Base-by-base conservation (phyloP, 2,329 filamentous ascomycete genomes). In the Talaromyces amestolkiae region DNA sequence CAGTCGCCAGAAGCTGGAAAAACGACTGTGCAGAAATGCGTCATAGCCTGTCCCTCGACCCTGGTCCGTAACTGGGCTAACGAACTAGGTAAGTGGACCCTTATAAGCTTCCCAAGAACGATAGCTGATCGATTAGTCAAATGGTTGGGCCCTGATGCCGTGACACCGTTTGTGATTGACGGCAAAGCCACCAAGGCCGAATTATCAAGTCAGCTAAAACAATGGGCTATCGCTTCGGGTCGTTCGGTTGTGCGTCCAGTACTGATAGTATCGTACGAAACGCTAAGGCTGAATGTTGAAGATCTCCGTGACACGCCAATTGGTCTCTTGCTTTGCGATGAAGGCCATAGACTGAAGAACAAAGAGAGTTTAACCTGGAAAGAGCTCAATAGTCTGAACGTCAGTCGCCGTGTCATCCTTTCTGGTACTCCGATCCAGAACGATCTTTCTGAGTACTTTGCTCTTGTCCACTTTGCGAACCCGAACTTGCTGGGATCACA, bases 361-460 rank as follows among this genome's bases (percentile, higher is more conserved):
- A 93, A 92, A 65, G 95, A 99, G 75, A 97, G 91, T 72, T 92
- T 96, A 77, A 98, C 95, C 0, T 99, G 97, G 75, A 93, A 86
- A 31, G 93, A 95, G 0, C 82, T 99, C 59, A 97, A 96, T 73
- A 90, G 87, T 67, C 83, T 99, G 17, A 96, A 97, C 72, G 95
- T 99, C 33, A 90, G 90, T 49, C 87, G 93, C 65, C 88, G 95
- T 31, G 94, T 99, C 53, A 99, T 99, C 70, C 83, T 99, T 17
- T 98, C 95, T 0, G 95, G 95, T 66, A 99, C 95, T 1, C 95
- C 95, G 0, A 99, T 99, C 66, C 95, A 99, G 73, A 99, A 99
- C 72, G 95, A 99, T 75, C 80, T 99, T n/a, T 96, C 94, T 0
- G 95, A 99, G 75, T 99, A 99, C 77, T 99, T 97, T 73, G 89